Evolutionary conservation across 176 grass and related monocot species (phyloP), one percentile per base, ranked within the genome.

Genomic region (Oryza rufipogon): DNA sequence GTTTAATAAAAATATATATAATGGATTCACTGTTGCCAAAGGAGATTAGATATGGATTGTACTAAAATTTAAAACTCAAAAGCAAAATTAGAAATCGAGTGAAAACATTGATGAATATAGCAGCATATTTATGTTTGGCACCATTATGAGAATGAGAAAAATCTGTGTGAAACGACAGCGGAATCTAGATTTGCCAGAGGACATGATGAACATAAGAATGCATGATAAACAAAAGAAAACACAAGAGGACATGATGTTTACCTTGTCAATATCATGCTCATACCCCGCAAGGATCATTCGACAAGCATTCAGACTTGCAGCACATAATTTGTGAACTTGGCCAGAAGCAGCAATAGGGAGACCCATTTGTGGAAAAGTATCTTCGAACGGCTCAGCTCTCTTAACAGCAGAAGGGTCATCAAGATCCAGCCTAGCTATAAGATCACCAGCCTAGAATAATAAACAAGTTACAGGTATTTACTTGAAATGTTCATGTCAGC

Each of bases 241-340:
- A 52, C 0, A 70, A 72, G 33, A 77, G 74, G 42, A 63, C 15
- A 69, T 10, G 51, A 75, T 63, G 14, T 73, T 90, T 97, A 98
- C 96, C 74, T 95, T 72, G 63, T 84, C 65, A 3, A 93, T 93
- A 47, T 88, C 42, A 75, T 98, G 91, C 34, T 98, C 96, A 83
- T 95, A 98, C 88, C 96, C 96, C 36, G 93, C 93, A 73, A 98
- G 96, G 87, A 98, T 83, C 96, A 98, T 98, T 60, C 61, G 87
- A 45, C 91, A 93, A 89, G 92, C 87, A 88, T 90, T 91, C 66
- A 95, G 82, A 82, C 87, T 98, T 82, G 91, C 68, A 70, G 89
- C 93, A 85, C 75, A 98, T 87, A 74, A 90, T 89, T 98, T 92
- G 70, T 95, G 93, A 64, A 98, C 93, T 90, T 92, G 92, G 42